Base-by-base conservation (phyloP, 2,329 filamentous ascomycete genomes). In the Ascochyta viciae-villosae region DNA sequence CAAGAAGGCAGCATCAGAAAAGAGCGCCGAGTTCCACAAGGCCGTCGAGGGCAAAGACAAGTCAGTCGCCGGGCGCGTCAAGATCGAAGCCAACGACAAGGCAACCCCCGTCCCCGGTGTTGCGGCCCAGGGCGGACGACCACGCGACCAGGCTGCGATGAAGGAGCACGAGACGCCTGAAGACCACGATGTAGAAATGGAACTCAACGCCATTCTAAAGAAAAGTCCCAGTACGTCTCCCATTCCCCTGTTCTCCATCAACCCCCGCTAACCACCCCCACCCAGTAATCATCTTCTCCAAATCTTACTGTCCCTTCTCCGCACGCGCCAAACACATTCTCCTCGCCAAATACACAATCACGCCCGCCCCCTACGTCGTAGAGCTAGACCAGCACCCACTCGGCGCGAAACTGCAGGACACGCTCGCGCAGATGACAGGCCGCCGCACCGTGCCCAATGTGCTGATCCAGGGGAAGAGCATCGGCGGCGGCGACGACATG, bases 261-360 rank as follows among this genome's bases (percentile, higher is more conserved):
- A 19, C 2, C 19, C 19, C 3, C 19, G 3, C 19, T 19, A 19
- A 19, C 16, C 26, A n/a, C 15, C 26, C 7, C 5, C 38, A n/a
- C 26, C 6, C 63, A 95, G 92, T 98, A 57, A 90, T 97, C 74
- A 91, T 99, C 67, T 98, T 98, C 80, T 96, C 92, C 62, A 98
- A 99, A 77, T 86, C 90, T 1, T 96, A 94, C 78, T 99, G 95
- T 76, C 92, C 90, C 0, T 89, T 85, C 78, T 97, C 92, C 47
- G 89, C 87, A 72, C 87, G 87, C 65, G 95, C 95, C 41, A 99
- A 99, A 78, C 82, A 83, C 39, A 85, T 98, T 52, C 85, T 99
- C 37, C 85, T 96, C 38, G 86, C 93, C 22, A 88, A 89, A 66
- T 98, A 98, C 80, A 82, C 81, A 50, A 96, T 99, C 72, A 84